Conservation (phyloP, 176 grass and related monocot genomes). For the Avena eriantha region DNA sequence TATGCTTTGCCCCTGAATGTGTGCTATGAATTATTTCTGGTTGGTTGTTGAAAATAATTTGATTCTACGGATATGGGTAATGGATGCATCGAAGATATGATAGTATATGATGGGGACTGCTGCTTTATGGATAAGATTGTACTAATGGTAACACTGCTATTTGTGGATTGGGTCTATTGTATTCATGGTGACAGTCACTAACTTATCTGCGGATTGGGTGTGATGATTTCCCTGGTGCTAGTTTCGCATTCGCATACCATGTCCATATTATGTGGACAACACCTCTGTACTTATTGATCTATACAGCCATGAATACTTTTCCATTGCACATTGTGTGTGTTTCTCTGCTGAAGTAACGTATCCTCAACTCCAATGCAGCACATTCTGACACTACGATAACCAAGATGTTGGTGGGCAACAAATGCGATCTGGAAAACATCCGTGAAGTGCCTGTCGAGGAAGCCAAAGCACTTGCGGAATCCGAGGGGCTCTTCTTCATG, state of each 20-base stretch:
- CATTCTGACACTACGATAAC: constrained; percentile 82
- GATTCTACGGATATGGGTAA: neutral
- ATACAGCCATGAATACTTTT: neutral
- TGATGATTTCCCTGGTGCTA: neutral
- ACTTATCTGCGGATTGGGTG: neutral
- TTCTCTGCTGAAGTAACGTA: neutral
- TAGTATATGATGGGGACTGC: neutral
- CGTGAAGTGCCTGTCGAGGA: constrained; percentile 71
- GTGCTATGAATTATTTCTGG: neutral
- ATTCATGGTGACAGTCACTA: too few relatives aligned
- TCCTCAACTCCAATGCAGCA: constrained; percentile 51
- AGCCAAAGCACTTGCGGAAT: constrained; percentile 78
- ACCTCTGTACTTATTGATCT: neutral
- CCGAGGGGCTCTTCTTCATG: constrained; percentile 89
- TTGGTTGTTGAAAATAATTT: constrained; percentile 3
- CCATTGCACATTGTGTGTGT: neutral
- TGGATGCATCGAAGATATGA: neutral
- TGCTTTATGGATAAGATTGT: neutral
- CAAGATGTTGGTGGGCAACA: constrained; percentile 95
- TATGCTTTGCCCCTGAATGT: constrained; percentile 2
- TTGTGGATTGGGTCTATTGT: too few relatives aligned
- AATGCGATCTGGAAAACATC: constrained; percentile 80
- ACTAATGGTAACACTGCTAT: too few relatives aligned
- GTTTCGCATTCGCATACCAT: constrained; percentile 1
- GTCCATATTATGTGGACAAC: neutral